Conservation (phyloP, 2,329 filamentous ascomycete species). For the Colletotrichum acutatum region DNA sequence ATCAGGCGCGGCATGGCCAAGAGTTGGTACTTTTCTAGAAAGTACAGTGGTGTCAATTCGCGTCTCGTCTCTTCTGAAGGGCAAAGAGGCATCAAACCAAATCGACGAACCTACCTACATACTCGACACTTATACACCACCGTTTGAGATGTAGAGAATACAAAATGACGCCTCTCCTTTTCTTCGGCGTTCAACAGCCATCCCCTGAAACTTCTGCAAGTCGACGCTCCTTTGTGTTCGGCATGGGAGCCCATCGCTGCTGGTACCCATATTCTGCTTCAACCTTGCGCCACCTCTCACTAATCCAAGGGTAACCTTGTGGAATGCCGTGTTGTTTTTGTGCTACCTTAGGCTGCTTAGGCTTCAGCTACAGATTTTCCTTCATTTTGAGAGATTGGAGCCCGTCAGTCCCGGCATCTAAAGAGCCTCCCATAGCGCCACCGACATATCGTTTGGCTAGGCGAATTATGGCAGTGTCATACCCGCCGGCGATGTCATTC, state of each 20-base stretch:
- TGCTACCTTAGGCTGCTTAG: not conserved
- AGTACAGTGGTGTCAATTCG: not conserved
- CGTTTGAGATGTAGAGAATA: not conserved
- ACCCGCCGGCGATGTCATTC: not conserved
- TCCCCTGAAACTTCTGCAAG: not conserved
- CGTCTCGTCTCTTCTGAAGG: not conserved
- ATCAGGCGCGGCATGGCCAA: not conserved
- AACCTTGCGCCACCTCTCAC: constrained; percentile 9
- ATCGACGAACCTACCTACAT: not conserved
- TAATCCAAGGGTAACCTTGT: constrained; percentile 14
- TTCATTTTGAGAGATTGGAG: not conserved
- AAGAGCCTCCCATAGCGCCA: not conserved
- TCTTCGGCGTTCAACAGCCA: not conserved
- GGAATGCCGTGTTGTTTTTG: not conserved
- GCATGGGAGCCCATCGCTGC: not conserved
- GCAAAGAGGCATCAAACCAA: not conserved
- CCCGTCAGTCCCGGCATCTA: not conserved
- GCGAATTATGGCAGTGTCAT: not conserved
- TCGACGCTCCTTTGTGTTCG: not conserved
- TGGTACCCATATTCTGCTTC: not conserved
- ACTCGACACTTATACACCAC: not conserved
- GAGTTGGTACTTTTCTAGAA: not conserved
- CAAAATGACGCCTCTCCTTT: not conserved
- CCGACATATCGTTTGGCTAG: not conserved
- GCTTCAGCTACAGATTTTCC: not conserved